These are phyloP conservation scores for Santalum album DNA, from an alignment of 164 flowering plant species.

Conservation along the genomic window DNA sequence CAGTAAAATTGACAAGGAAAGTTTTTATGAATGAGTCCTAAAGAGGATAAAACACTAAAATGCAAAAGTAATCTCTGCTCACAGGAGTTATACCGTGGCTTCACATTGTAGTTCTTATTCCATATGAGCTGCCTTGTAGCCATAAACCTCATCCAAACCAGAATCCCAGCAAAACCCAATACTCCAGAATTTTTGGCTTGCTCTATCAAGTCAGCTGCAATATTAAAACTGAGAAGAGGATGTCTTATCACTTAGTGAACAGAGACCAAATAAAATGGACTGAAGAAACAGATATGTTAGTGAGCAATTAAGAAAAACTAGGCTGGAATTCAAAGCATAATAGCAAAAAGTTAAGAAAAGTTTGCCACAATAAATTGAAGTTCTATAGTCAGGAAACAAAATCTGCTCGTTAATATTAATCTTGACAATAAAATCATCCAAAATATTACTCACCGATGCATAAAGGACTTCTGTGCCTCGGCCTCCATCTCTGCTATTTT, in stretches of 20 bases:
- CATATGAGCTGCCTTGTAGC: conserved; percentile 95
- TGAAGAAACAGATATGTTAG: background rate
- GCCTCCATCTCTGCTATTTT: conserved; percentile 72
- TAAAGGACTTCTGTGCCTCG: conserved; percentile 93
- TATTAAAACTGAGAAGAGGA: conserved; percentile 65
- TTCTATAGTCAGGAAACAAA: background rate
- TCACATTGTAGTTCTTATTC: conserved; percentile 98
- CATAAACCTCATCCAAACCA: conserved; percentile 99
- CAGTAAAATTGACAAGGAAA: too few relatives aligned
- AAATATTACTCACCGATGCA: conserved; percentile 77
- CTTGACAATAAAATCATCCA: background rate
- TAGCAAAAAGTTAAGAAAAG: background rate
- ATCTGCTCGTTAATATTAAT: background rate
- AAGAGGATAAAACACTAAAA: background rate
- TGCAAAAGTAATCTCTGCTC: background rate
- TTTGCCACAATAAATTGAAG: background rate
- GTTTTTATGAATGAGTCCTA: too few relatives aligned
- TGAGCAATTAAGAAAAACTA: background rate
- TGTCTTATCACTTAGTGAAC: background rate
- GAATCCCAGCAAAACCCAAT: conserved; percentile 84
- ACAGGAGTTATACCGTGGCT: conserved; percentile 66
- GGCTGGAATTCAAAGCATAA: background rate
- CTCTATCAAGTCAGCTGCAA: conserved; percentile 82
- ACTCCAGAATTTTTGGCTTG: conserved; percentile 70
- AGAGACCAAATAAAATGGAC: background rate